phyloP scores from a whole-genome alignment of 208 protist genomes.

The Acanthamoeba culbertsoni region DNA sequence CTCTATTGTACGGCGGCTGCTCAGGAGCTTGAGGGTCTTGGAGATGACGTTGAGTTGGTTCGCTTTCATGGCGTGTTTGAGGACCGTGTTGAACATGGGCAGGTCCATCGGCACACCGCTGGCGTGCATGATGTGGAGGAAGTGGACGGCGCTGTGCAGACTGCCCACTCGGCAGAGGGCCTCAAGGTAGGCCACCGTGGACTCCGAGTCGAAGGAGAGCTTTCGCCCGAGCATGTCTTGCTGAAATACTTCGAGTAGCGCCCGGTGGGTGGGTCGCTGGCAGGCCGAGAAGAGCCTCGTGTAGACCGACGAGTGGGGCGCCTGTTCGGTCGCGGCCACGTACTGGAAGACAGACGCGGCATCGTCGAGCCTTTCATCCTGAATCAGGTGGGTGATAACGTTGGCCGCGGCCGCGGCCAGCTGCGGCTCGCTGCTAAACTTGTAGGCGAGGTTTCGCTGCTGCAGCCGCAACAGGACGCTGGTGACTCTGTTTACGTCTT shows the following conservation, averaged over 20 bases:
- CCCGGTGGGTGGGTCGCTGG: not conserved
- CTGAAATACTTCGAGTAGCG: not conserved
- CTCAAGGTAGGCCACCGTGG: not conserved
- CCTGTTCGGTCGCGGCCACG: not conserved
- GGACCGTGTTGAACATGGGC: not conserved
- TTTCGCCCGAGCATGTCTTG: not conserved
- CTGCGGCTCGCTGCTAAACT: too few species aligned
- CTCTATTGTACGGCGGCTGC: too few species aligned
- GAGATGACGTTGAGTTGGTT: too few species aligned
- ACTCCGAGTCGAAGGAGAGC: not conserved
- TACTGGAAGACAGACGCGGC: not conserved
- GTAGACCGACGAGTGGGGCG: not conserved
- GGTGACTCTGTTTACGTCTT: too few species aligned
- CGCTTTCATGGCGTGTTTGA: not conserved
- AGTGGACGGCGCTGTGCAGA: not conserved
- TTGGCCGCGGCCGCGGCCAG: too few species aligned
- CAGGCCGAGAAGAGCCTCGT: not conserved
- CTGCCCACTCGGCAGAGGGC: not conserved
- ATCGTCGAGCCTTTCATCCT: too few species aligned
- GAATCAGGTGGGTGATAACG: too few species aligned
- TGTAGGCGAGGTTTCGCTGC: too few species aligned
- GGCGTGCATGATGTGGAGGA: not conserved
- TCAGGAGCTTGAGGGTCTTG: too few species aligned
- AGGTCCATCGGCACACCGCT: not conserved
- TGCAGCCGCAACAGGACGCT: too few species aligned